Evolutionary conservation across 768 basidiomycete genomes (phyloP).

Genomic region (Phylloporus sp.): DNA sequence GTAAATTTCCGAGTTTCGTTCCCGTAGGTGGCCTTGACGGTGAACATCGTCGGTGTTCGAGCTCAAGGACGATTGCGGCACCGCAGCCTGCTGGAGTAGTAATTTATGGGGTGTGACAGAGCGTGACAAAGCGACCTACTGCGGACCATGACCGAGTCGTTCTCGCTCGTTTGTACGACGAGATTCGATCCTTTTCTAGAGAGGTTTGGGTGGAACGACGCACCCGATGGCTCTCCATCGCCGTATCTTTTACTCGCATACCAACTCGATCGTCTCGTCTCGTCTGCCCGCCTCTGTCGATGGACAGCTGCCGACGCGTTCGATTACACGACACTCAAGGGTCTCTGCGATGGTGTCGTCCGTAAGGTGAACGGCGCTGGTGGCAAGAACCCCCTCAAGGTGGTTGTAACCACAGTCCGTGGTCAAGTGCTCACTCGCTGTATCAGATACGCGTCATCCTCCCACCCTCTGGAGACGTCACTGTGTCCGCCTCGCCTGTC

Average conservation of each 20-base stretch:
- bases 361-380: constrained; percentile 14
- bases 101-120: constrained; percentile 23
- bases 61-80: constrained; percentile 15
- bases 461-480: constrained; percentile 37
- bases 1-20: constrained; percentile 65
- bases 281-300: constrained; percentile 46
- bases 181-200: constrained; percentile 54
- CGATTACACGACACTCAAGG: constrained; percentile 38
- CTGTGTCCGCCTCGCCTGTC: constrained; percentile 32
- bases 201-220: constrained; percentile 54
- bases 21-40: constrained; percentile 74
- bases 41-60: constrained; percentile 61
- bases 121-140: constrained; percentile 8
- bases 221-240: constrained; percentile 45
- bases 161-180: constrained; percentile 47
- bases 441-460: constrained; percentile 53
- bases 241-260: constrained; percentile 58
- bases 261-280: constrained; percentile 57
- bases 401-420: not conserved
- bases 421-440: not conserved
- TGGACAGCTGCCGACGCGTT: constrained; percentile 43
- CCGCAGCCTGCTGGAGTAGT: constrained; percentile 12
- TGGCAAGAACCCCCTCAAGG: constrained; percentile 21
- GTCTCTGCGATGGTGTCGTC: constrained; percentile 46
- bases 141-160: constrained; percentile 22